Base-by-base conservation (phyloP, 441 rosid species). In the Aleurites moluccanus region DNA sequence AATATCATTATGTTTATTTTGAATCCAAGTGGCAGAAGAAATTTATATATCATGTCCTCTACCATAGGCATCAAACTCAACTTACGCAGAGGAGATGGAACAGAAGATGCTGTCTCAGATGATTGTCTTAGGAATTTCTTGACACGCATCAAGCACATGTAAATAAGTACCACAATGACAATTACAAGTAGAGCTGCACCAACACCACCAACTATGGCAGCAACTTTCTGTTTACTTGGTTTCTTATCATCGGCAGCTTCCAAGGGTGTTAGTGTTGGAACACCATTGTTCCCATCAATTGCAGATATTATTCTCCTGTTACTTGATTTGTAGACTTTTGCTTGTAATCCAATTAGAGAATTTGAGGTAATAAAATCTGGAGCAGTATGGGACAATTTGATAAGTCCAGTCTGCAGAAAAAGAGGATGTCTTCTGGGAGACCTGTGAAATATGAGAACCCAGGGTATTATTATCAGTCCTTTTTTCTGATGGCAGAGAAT, bases 261-360 rank as follows among this genome's bases (percentile, higher is more conserved):
- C 57, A 69, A 52, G 11, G 89, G 84, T 23, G 89, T 84, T 35
- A 86, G 56, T 61, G 85, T 86, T 69, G 89, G 88, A 70, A 83
- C 79, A n/a, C n/a, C n/a, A 79, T 59, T 77, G 28, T 75, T 75
- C 49, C 73, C 77, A 53, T 69, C 79, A 30, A 69, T 59, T 5
- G 79, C 69, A 55, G 84, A 78, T 28, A 77, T 76, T 71, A 65
- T 74, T 64, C 82, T 83, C 73, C 82, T 75, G 74, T 64, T 69
- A 62, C 80, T 64, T 72, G 80, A 69, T 75, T 53, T 73, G 66
- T 45, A 69, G 64, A 73, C 44, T 64, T 73, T 78, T 56, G 65
- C 78, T 68, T 77, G 78, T 49, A 71, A 77, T 61, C 76, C 75
- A 64, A 60, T 74, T 23, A 50, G 73, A 76, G 69, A 75, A 52